These are phyloP conservation scores for Tulasnella sp. DNA, from an alignment of 768 basidiomycete species.

Conservation along the genomic window DNA sequence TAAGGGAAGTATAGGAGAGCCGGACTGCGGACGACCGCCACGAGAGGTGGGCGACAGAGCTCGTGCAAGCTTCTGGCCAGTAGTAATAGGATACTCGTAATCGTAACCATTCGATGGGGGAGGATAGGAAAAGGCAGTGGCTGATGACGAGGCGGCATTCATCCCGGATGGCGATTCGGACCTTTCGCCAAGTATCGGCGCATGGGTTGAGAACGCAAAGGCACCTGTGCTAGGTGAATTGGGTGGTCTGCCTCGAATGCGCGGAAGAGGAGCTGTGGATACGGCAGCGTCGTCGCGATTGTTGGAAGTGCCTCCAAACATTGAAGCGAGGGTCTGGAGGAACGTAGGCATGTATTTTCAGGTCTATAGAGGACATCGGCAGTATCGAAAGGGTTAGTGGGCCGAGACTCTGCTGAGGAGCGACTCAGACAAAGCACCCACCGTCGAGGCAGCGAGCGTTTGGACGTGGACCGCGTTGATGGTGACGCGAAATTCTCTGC, in stretches of 20 bases:
- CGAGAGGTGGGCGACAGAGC: constrained; percentile 27
- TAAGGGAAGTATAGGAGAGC: constrained; percentile 52
- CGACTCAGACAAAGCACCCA: not conserved
- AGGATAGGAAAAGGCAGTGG: constrained; percentile 55
- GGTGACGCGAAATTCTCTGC: constrained; percentile 2
- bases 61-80: not conserved
- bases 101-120: constrained; percentile 57
- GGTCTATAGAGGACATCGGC: not conserved
- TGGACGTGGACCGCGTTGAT: not conserved
- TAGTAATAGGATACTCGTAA: constrained; percentile 31
- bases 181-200: constrained; percentile 36
- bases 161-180: constrained; percentile 26
- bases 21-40: constrained; percentile 17
- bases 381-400: not conserved
- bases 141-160: constrained; percentile 42
- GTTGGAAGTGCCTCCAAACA: constrained; percentile 14
- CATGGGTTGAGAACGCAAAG: constrained; percentile 73
- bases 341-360: constrained; percentile 16
- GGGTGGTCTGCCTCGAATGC: constrained; percentile 42
- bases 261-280: constrained; percentile 15
- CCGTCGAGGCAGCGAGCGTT: not conserved
- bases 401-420: not conserved
- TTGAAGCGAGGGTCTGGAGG: constrained; percentile 20
- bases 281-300: constrained; percentile 15
- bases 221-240: constrained; percentile 79